Evolutionary conservation across 371 early-diverging fungal species (phyloP).

Genomic region (Syncephalastrum sp.): DNA sequence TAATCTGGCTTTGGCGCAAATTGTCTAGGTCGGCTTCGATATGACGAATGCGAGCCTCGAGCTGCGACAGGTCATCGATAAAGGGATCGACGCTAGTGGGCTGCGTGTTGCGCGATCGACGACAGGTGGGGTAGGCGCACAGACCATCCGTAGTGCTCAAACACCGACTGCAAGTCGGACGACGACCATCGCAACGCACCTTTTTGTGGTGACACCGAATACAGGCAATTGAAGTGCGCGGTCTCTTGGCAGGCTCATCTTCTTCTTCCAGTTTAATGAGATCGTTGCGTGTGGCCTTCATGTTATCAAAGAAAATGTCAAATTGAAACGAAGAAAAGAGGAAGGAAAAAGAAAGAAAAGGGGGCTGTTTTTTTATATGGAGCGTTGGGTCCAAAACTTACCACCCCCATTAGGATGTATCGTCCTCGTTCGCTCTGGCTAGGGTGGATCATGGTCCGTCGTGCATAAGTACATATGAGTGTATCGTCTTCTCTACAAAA

Average conservation of each 20-base stretch:
- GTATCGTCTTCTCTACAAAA: no score
- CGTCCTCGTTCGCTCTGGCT: no score
- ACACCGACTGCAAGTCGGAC: conserved; percentile 45
- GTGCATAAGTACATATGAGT: no score
- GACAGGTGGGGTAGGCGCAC: conserved; percentile 45
- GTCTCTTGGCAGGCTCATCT: conserved; percentile 15
- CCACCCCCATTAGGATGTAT: no score
- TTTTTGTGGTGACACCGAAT: conserved; percentile 45
- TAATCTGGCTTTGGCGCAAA: conserved; percentile 8
- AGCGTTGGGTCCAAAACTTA: no score
- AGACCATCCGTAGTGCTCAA: conserved; percentile 28
- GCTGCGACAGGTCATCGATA: conserved; percentile 38
- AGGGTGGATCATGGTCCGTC: no score
- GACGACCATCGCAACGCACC: conserved; percentile 43
- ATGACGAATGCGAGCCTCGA: conserved; percentile 32
- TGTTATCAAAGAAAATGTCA: no score
- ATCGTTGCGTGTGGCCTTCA: no score
- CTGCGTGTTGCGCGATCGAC: conserved; percentile 46
- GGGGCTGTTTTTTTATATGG: no score
- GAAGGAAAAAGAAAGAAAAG: no score
- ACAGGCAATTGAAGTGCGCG: conserved; percentile 42
- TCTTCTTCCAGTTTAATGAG: no score
- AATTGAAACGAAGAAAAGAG: no score
- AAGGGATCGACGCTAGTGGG: conserved; percentile 42
- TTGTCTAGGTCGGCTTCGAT: conserved; percentile 37